Percentiles rank a stretch among this genome's conserved stretches.
Evolutionary conservation across 2,329 filamentous ascomycete genomes (phyloP).

Genomic region (Aspergillus texensis): DNA sequence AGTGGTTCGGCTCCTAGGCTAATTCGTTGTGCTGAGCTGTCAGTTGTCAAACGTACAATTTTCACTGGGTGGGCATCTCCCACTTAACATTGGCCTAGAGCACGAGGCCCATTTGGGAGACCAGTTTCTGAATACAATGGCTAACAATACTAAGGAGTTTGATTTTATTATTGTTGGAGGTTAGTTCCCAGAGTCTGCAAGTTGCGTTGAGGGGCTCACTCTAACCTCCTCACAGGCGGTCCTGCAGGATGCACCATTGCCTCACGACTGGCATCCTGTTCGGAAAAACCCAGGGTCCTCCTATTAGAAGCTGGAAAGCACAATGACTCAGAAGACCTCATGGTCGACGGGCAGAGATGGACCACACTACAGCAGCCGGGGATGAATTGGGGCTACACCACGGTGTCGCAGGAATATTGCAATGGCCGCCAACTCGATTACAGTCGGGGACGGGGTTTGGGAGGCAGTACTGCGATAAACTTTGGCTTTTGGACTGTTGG

Average conservation of each 20-base stretch:
- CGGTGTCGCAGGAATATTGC: constrained; percentile 49
- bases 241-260: constrained; percentile 63
- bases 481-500: constrained; percentile 60
- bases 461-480: constrained; percentile 58
- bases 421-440: constrained; percentile 51
- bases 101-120: background rate
- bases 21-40: background rate
- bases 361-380: constrained; percentile 52
- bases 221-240: constrained; percentile 50
- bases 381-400: constrained; percentile 59
- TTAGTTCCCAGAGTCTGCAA: background rate
- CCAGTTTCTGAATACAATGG: background rate
- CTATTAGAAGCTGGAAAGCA: constrained; percentile 62
- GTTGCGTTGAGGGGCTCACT: too few relatives aligned
- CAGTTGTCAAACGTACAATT: background rate
- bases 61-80: background rate
- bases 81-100: background rate
- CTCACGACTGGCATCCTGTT: constrained; percentile 51
- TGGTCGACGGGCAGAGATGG: constrained; percentile 59
- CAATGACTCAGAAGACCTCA: constrained; percentile 52
- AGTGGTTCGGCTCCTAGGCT: too few relatives aligned
- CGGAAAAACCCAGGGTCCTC: constrained; percentile 55
- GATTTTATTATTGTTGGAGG: background rate
- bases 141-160: background rate
- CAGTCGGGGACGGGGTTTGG: constrained; percentile 54